Base-by-base conservation (phyloP, 1,284 basidiomycete species). In the Phellinidium pouzarii region DNA sequence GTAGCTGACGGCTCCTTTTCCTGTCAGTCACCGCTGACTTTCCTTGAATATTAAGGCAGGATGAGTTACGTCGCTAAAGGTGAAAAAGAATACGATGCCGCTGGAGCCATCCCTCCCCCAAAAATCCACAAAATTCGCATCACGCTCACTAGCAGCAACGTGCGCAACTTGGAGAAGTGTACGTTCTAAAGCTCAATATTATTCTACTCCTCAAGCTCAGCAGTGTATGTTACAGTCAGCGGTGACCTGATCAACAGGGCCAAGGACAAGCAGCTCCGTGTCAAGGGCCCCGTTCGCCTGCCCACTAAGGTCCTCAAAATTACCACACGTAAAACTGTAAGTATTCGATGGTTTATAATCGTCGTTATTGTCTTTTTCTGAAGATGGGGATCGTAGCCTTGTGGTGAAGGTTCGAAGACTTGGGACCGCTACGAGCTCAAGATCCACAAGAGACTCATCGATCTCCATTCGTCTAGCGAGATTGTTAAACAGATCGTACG, bases 61-160 rank as follows among this genome's bases (percentile, higher is more conserved):
- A 97, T 97, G 94, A 92, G 89, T 88, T 93, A 94, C 90, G 94
- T 96, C 91, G 92, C 94, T 82, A 96, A 95, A 87, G 90, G 85
- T 72, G 88, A 94, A 76, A 94, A 98, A 76, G 94, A 98, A 71
- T 93, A 93, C 77, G 93, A 95, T 63, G 91, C 92, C 65, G 84
- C 91, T 56, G 92, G 90, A 66, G 89, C 88, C 59, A 78, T 89
- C 57, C 86, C 89, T 64, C 77, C 82, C 62, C 85, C 90, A 69
- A 95, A 98, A 77, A 84, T 94, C 71, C 96, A 99, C 86, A 97
- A 97, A 82, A 99, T 99, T 75, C 82, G 96, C 63, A 99, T 99
- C 79, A 99, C 96, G 63, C 80, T 99, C 70, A 98, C 96, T 60
- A 93, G 89, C 74, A 88, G 91, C 74, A 98, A 98, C 72, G 93